Evolutionary conservation across 2,329 filamentous ascomycete species (phyloP).

Genomic region (Arthroderma sp.): DNA sequence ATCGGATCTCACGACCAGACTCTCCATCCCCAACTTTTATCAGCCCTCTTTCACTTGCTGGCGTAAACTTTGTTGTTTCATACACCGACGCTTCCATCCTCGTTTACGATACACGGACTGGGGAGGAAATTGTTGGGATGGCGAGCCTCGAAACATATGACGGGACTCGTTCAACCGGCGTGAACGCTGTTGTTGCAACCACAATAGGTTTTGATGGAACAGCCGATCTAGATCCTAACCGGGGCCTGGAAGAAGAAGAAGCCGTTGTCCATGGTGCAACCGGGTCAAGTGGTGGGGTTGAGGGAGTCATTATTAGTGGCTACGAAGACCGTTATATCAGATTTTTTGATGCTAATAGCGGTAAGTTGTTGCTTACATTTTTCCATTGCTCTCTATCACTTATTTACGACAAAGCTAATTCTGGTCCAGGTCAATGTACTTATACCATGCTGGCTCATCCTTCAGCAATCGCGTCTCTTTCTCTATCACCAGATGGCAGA

Average conservation of each 20-base stretch:
- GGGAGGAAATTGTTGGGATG: conserved; percentile 86
- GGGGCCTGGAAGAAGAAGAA: conserved; percentile 56
- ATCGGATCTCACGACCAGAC: conserved; percentile 63
- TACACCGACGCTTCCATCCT: conserved; percentile 83
- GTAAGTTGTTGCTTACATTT: conserved; percentile 44
- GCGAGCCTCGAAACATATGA: conserved; percentile 90
- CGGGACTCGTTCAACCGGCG: conserved; percentile 64
- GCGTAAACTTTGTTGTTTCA: conserved; percentile 83
- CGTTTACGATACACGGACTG: conserved; percentile 82
- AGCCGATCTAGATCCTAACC: conserved; percentile 47
- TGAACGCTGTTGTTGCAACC: conserved; percentile 84
- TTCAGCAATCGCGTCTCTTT: conserved; percentile 79
- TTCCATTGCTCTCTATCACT: background rate
- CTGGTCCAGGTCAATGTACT: conserved; percentile 74
- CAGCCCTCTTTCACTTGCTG: conserved; percentile 66
- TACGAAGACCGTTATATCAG: conserved; percentile 93
- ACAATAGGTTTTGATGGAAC: conserved; percentile 63
- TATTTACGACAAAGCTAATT: conserved; percentile 10
- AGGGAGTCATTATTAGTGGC: conserved; percentile 89
- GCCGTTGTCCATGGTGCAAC: conserved; percentile 66
- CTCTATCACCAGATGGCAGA: conserved; percentile 79
- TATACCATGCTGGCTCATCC: conserved; percentile 98
- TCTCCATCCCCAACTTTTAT: conserved; percentile 77
- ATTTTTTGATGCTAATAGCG: conserved; percentile 97
- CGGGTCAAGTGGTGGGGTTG: conserved; percentile 65